Evolutionary conservation across 2,329 filamentous ascomycete species (phyloP).

Genomic region (Penicillium sp.): DNA sequence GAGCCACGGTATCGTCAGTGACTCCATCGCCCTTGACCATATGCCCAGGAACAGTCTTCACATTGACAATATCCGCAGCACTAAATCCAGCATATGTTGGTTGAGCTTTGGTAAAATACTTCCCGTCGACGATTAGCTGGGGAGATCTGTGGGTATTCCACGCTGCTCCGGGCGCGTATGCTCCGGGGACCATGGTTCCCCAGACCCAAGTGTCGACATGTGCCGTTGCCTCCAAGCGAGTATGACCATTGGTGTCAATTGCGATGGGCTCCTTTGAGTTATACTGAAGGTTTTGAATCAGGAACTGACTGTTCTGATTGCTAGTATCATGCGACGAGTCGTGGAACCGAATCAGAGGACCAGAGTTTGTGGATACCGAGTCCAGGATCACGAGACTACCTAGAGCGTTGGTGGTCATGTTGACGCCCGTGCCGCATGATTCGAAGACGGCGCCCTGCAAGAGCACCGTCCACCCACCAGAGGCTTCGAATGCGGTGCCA

Average conservation of each 20-base stretch:
- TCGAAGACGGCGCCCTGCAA: conserved; percentile 35
- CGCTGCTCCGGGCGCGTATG: conserved; percentile 37
- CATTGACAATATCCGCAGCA: conserved; percentile 49
- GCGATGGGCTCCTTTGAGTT: conserved; percentile 33
- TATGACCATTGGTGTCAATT: conserved; percentile 32
- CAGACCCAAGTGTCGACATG: conserved; percentile 40
- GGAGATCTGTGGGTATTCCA: conserved; percentile 38
- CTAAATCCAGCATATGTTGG: conserved; percentile 52
- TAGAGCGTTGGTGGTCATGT: conserved; percentile 33
- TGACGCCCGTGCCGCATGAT: conserved; percentile 33
- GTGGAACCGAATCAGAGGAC: conserved; percentile 31
- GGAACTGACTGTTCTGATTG: conserved; percentile 33
- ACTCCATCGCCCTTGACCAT: conserved; percentile 50
- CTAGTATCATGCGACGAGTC: conserved; percentile 37
- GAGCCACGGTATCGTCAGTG: conserved; percentile 44
- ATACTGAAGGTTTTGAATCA: conserved; percentile 34
- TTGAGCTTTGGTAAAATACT: conserved; percentile 47
- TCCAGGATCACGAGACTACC: conserved; percentile 37
- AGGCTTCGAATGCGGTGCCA: conserved; percentile 52
- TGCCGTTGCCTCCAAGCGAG: conserved; percentile 19
- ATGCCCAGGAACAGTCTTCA: conserved; percentile 49
- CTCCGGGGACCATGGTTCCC: conserved; percentile 36
- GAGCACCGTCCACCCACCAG: conserved; percentile 35
- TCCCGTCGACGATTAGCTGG: conserved; percentile 39
- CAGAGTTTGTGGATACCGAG: conserved; percentile 30